A percentile compares a stretch with the other conserved stretches of the same genome.
Evolutionary conservation across 2,329 filamentous ascomycete genomes (phyloP).

Genomic region (Sclerotiophoma versabilis): DNA sequence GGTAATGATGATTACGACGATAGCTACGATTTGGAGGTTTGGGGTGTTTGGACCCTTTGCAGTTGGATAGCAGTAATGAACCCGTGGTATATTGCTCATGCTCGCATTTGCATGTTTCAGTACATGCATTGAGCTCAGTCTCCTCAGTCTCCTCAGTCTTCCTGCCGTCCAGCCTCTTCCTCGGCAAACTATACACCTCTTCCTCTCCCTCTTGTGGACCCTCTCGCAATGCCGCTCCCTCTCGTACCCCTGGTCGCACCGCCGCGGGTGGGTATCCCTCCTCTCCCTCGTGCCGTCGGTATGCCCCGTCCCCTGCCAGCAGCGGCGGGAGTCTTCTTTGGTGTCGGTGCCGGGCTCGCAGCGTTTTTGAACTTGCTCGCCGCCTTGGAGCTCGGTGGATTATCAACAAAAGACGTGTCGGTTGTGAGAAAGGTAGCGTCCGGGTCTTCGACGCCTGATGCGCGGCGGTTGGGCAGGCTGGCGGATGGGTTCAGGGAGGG

Average conservation of each 20-base stretch:
- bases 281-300: conserved; percentile 43
- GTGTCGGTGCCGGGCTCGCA: conserved; percentile 38
- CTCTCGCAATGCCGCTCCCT: conserved; percentile 49
- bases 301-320: conserved; percentile 43
- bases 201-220: conserved; percentile 44
- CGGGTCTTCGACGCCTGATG: conserved; percentile 53
- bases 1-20: conserved; percentile 16
- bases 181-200: conserved; percentile 30
- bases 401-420: conserved; percentile 89
- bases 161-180: background rate
- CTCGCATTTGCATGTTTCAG: background rate
- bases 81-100: conserved; percentile 17
- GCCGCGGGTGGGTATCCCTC: conserved; percentile 45
- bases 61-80: conserved; percentile 11
- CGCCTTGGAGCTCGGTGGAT: conserved; percentile 68
- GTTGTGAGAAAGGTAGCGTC: conserved; percentile 95
- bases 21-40: background rate
- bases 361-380: conserved; percentile 52
- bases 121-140: too few species aligned
- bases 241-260: conserved; percentile 41
- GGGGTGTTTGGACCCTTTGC: background rate
- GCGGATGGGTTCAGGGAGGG: conserved; percentile 30
- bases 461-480: conserved; percentile 28
- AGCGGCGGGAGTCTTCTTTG: conserved; percentile 25
- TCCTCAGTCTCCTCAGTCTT: too few species aligned